phyloP scores from a whole-genome alignment of 306 rosid species.

The Quercus bicolor region DNA sequence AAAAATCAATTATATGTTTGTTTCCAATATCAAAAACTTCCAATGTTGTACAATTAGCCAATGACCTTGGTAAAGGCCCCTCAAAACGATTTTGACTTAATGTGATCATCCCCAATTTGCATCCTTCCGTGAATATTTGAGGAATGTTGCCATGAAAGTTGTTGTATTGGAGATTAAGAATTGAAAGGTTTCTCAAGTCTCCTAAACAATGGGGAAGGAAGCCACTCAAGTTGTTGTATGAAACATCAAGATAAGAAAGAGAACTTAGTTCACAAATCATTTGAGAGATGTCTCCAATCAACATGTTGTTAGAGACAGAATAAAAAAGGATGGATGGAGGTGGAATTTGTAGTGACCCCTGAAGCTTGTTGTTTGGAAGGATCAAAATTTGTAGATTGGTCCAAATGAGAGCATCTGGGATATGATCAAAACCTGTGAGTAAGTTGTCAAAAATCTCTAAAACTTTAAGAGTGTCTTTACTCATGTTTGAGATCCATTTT shows the following conservation, averaged over 20 bases:
- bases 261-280: background rate
- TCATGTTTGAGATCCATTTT: too few relatives aligned
- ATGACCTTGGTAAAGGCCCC: background rate
- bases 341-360: background rate
- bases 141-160: background rate
- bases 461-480: too few relatives aligned
- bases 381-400: too few relatives aligned
- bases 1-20: too few relatives aligned
- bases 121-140: background rate
- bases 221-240: background rate
- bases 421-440: background rate
- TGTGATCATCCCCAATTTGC: background rate
- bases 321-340: background rate
- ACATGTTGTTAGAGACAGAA: background rate
- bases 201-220: background rate
- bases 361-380: background rate
- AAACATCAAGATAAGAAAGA: too few relatives aligned
- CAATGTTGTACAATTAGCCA: background rate
- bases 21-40: background rate
- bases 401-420: background rate
- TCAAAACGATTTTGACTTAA: too few relatives aligned
- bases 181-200: too few relatives aligned
- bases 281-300: background rate
- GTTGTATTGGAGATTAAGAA: background rate
- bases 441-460: background rate